These are phyloP conservation scores for Carex arenaria DNA, from an alignment of 202 grass and related monocot genomes.

Conservation along the genomic window DNA sequence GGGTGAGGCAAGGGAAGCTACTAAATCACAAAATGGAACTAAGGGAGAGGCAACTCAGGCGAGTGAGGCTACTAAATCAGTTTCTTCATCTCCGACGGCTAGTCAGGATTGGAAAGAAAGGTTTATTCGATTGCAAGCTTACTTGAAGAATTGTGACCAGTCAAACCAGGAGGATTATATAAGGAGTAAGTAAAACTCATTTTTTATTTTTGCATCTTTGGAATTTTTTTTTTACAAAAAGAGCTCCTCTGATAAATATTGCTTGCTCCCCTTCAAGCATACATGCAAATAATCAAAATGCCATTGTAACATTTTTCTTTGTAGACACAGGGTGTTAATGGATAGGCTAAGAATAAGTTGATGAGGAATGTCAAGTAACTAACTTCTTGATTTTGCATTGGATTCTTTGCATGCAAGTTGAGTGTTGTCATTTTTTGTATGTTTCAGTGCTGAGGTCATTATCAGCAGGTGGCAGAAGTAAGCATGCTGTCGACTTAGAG, in stretches of 20 bases:
- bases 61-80: not conserved
- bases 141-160: conserved; percentile 70
- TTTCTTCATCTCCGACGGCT: conserved; percentile 3
- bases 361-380: conserved; percentile 4
- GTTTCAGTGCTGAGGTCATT: conserved; percentile 64
- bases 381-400: not conserved
- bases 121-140: conserved; percentile 63
- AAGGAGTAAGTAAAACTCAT: conserved; percentile 44
- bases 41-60: not conserved
- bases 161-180: conserved; percentile 78
- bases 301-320: conserved; percentile 7
- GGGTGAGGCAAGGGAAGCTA: not conserved
- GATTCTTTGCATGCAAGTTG: not conserved
- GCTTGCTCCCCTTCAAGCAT: not conserved
- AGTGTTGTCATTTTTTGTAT: conserved; percentile 14
- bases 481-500: conserved; percentile 80
- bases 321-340: not conserved
- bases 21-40: not conserved
- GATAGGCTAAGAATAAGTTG: not conserved
- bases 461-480: conserved; percentile 62
- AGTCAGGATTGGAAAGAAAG: conserved; percentile 64
- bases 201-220: not conserved
- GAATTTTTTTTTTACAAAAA: not conserved
- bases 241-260: not conserved
- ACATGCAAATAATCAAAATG: not conserved